Percentiles rank a stretch among this genome's conserved stretches.
Evolutionary conservation across 495 filamentous ascomycete genomes (phyloP).

Genomic region (Penicillium paxilli): DNA sequence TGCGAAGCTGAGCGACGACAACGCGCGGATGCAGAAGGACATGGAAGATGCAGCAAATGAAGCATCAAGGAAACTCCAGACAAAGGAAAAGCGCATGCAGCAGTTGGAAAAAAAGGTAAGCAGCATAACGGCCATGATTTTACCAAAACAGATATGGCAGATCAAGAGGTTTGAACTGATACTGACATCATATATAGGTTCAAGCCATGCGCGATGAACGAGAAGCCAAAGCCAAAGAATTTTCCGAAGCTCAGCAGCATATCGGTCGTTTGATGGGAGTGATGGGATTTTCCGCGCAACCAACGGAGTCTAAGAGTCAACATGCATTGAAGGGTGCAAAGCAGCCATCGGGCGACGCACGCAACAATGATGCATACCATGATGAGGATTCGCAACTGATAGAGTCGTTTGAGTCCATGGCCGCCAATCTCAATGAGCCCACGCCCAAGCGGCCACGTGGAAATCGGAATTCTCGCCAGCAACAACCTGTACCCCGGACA

Average conservation of each 20-base stretch:
- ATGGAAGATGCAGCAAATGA: slow-evolving; percentile 27
- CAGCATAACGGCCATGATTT: neutral
- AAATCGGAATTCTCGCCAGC: slow-evolving; percentile 8
- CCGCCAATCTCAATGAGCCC: slow-evolving; percentile 16
- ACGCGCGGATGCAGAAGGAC: slow-evolving; percentile 18
- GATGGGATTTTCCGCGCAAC: slow-evolving; percentile 40
- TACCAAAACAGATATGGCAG: neutral
- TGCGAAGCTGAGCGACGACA: slow-evolving; percentile 25
- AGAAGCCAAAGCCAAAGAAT: slow-evolving; percentile 46
- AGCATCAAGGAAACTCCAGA: slow-evolving; percentile 33
- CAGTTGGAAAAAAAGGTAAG: slow-evolving; percentile 45
- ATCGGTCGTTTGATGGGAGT: slow-evolving; percentile 48
- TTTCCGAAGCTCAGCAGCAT: slow-evolving; percentile 50
- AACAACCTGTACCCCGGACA: neutral
- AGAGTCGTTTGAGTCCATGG: slow-evolving; percentile 22
- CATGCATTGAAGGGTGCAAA: slow-evolving; percentile 11
- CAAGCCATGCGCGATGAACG: slow-evolving; percentile 41
- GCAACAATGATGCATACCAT: slow-evolving; percentile 14
- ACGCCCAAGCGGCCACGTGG: slow-evolving; percentile 34
- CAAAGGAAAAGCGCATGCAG: slow-evolving; percentile 35
- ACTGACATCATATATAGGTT: slow-evolving; percentile 19
- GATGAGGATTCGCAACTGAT: slow-evolving; percentile 23
- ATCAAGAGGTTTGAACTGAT: neutral
- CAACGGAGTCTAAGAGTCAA: slow-evolving; percentile 24
- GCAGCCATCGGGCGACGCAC: neutral